Evolutionary conservation across 2,329 filamentous ascomycete genomes (phyloP).

Genomic region (Diaporthe ampelina): DNA sequence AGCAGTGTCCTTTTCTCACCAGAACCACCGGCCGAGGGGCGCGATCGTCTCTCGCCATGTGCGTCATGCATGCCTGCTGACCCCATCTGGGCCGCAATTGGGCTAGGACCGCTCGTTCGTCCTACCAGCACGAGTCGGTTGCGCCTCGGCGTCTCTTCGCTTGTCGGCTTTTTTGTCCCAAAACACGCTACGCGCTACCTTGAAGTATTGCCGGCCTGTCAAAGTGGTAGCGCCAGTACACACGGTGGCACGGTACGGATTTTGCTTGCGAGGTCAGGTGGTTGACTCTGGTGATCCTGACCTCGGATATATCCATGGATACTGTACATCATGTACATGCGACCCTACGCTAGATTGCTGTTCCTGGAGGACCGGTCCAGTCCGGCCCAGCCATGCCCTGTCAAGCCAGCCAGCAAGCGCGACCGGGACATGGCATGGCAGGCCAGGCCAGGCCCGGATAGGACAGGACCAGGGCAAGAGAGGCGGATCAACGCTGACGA

Average conservation of each 20-base stretch:
- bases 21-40: background rate
- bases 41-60: slow-evolving; percentile 33
- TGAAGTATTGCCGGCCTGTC: background rate
- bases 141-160: slow-evolving; percentile 29
- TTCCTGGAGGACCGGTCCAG: slow-evolving; percentile 31
- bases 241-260: background rate
- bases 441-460: background rate
- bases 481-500: slow-evolving; percentile 31
- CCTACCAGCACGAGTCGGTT: slow-evolving; percentile 17
- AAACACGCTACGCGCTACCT: slow-evolving; percentile 22
- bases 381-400: slow-evolving; percentile 19
- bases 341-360: background rate
- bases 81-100: slow-evolving; percentile 25
- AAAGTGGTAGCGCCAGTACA: slow-evolving; percentile 8
- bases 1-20: slow-evolving; percentile 1
- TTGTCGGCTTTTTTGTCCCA: slow-evolving; percentile 11
- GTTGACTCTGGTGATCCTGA: background rate
- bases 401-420: slow-evolving; percentile 11
- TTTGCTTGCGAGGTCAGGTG: slow-evolving; percentile 21
- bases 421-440: slow-evolving; percentile 6
- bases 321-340: background rate
- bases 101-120: slow-evolving; percentile 5
- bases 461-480: slow-evolving; percentile 15
- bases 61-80: slow-evolving; percentile 36
- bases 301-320: slow-evolving; percentile 10